Evolutionary conservation across 306 rosid species (phyloP), one percentile per base, ranked within the genome.

Genomic region (Astragalus membranaceus): DNA sequence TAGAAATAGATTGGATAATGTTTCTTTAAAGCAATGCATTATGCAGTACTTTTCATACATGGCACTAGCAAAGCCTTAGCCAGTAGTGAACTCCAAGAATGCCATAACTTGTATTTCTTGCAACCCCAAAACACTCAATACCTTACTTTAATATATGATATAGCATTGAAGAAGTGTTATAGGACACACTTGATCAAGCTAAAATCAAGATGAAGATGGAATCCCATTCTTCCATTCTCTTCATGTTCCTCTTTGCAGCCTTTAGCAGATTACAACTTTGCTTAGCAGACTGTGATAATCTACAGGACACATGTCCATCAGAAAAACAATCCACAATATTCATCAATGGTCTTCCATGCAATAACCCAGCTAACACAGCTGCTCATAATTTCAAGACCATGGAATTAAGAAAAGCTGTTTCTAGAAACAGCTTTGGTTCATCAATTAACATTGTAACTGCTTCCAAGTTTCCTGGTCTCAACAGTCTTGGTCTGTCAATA

Each of bases 71-170:
- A 78, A 81, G 41, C 30, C 30, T n/a, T 26, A 61, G 41, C 88
- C 85, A 81, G 96, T 16, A 88, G 90, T 90, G 89, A 86, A 84
- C 88, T 86, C 92, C 79, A 90, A 86, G 92, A 79, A 69, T 83
- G 10, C 30, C 68, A 16, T 81, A 37, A 63, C 87, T 84, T 86
- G 77, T 62, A 74, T 68, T 82, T 83, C 80, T 67, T 51, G 84
- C 94, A 87, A 85, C 74, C 82, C 64, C 36, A 64, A 53, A 60
- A 58, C 16, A 58, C 75, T 42, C 53, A 42, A 23, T 16, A 48
- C 71, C 58, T 66, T 32, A 14, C 36, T 10, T 66, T 64, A 30
- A 44, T 17, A 55, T 36, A 52, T 64, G 10, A 13, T 37, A 68
- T 10, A 11, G 50, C 15, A 50, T 70, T 12, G 33, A 60, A 78